phyloP scores from a whole-genome alignment of 805 yeast species.

The Barnettozyma wickerhamii region DNA sequence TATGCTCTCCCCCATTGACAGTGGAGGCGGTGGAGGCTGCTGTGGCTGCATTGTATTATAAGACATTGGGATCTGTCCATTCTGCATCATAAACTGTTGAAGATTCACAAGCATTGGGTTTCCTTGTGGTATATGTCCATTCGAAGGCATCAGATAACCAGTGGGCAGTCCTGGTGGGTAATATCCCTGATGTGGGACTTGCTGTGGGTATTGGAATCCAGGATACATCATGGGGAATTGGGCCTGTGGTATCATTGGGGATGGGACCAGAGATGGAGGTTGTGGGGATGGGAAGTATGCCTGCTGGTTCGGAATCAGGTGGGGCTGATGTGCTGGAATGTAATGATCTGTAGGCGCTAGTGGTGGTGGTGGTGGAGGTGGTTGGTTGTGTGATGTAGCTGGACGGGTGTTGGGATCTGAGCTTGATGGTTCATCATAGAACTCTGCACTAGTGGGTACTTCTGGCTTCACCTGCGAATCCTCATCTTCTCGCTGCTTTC shows the following conservation, averaged over 20 bases:
- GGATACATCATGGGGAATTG: neutral
- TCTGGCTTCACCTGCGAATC: too few relatives aligned
- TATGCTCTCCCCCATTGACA: too few relatives aligned
- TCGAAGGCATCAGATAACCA: neutral
- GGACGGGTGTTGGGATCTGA: too few relatives aligned
- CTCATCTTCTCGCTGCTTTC: slow-evolving; percentile 20
- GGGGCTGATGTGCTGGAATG: neutral
- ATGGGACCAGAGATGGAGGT: neutral
- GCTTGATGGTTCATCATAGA: slow-evolving; percentile 8
- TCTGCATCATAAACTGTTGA: too few relatives aligned
- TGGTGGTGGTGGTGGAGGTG: neutral
- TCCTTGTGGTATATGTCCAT: too few relatives aligned
- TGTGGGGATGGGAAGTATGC: neutral
- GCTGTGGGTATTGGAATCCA: neutral
- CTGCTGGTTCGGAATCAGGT: too few relatives aligned
- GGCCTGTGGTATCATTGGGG: neutral
- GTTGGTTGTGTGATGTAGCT: neutral
- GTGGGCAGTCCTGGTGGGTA: neutral
- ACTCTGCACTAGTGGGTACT: slow-evolving; percentile 4
- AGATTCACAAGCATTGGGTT: too few relatives aligned
- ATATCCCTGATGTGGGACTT: neutral
- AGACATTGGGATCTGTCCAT: neutral
- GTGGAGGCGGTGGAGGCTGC: slow-evolving; percentile 1
- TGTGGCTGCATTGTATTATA: slow-evolving; percentile 1
- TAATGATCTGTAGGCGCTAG: neutral